Evolutionary conservation across 306 rosid species (phyloP).

Genomic region (Mimosa pudica): DNA sequence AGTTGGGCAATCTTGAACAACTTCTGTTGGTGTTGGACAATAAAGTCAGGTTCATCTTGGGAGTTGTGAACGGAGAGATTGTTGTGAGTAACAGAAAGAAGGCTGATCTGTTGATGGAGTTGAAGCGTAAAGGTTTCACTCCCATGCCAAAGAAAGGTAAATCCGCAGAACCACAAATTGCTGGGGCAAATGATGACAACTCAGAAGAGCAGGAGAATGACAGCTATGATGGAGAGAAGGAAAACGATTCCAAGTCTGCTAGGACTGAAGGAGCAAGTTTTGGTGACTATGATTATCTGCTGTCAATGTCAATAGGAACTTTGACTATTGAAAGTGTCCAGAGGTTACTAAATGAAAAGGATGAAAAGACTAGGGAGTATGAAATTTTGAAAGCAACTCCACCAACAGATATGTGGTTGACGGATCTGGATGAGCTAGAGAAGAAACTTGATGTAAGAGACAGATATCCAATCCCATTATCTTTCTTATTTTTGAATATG

Average conservation of each 20-base stretch:
- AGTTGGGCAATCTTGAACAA: slow-evolving; percentile 61
- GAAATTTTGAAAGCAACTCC: slow-evolving; percentile 68
- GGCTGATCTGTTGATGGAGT: slow-evolving; percentile 76
- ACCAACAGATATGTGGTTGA: slow-evolving; percentile 73
- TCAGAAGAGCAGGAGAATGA: slow-evolving; percentile 69
- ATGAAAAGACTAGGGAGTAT: slow-evolving; percentile 56
- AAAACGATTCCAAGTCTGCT: slow-evolving; percentile 38
- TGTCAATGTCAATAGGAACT: slow-evolving; percentile 75
- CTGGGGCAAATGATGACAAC: slow-evolving; percentile 75
- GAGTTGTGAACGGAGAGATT: slow-evolving; percentile 83
- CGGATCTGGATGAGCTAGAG: slow-evolving; percentile 76
- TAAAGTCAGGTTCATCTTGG: slow-evolving; percentile 86
- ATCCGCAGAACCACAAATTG: slow-evolving; percentile 80
- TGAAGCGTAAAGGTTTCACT: slow-evolving; percentile 85
- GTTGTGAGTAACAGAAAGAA: slow-evolving; percentile 74
- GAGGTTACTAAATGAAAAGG: slow-evolving; percentile 63
- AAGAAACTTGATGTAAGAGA: slow-evolving; percentile 66
- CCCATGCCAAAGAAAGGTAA: slow-evolving; percentile 83
- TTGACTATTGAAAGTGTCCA: slow-evolving; percentile 82
- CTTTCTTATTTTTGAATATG: not conserved
- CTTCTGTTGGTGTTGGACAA: slow-evolving; percentile 73
- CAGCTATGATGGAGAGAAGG: slow-evolving; percentile 48
- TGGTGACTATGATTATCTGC: slow-evolving; percentile 76
- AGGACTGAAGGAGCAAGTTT: slow-evolving; percentile 41
- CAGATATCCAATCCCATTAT: not conserved